Conservation (phyloP, 768 basidiomycete species). For the Omphalotus guepiniiformis region DNA sequence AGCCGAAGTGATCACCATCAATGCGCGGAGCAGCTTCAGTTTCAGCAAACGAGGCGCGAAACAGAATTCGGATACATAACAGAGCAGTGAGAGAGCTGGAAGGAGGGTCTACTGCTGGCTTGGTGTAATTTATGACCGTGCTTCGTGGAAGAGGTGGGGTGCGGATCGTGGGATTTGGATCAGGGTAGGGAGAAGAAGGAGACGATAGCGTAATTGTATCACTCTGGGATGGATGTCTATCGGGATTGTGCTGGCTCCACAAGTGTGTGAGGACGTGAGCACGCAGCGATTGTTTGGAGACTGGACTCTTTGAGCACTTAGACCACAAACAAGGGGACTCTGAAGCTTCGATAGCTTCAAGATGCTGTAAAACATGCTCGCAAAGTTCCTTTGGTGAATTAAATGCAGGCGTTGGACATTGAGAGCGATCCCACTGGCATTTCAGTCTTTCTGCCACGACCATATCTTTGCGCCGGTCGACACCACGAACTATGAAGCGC, state of each 20-base stretch:
- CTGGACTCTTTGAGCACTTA: conserved; percentile 47
- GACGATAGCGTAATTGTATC: conserved; percentile 69
- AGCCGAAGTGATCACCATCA: conserved; percentile 85
- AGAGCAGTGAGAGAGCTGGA: conserved; percentile 76
- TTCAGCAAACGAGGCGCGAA: conserved; percentile 73
- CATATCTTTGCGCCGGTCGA: conserved; percentile 62
- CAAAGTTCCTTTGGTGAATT: conserved; percentile 60
- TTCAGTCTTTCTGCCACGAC: conserved; percentile 59
- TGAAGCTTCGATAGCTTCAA: conserved; percentile 31
- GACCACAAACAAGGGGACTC: conserved; percentile 69
- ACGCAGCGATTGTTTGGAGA: conserved; percentile 48
- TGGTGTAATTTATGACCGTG: conserved; percentile 53
- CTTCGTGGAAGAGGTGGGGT: conserved; percentile 69
- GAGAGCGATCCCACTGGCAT: conserved; percentile 72
- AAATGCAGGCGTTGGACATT: conserved; percentile 47
- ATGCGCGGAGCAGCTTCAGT: conserved; percentile 63
- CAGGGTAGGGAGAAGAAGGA: conserved; percentile 50
- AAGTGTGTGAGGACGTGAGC: conserved; percentile 77
- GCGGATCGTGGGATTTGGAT: conserved; percentile 59
- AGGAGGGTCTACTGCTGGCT: conserved; percentile 60
- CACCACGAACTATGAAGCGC: conserved; percentile 85
- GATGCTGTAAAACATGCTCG: conserved; percentile 63
- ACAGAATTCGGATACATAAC: conserved; percentile 79
- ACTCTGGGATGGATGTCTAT: conserved; percentile 66
- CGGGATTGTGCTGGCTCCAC: conserved; percentile 46